A percentile compares a stretch with the other conserved stretches of the same genome.
These are phyloP conservation scores for Xylaria sp. DNA, from an alignment of 2,329 filamentous ascomycete species.

Conservation along the genomic window DNA sequence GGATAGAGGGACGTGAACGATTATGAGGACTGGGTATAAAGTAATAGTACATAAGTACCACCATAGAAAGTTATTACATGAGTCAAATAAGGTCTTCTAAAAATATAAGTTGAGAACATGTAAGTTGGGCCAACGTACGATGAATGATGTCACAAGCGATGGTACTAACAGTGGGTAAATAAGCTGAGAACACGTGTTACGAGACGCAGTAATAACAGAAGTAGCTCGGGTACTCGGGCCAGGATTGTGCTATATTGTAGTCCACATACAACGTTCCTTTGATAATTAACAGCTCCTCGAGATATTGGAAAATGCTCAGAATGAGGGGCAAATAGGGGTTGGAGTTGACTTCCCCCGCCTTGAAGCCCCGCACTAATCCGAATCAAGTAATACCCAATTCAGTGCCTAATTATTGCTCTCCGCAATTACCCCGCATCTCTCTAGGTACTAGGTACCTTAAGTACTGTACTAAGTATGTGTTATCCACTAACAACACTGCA, in stretches of 20 bases:
- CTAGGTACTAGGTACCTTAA: no score
- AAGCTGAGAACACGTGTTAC: not conserved
- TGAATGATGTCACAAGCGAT: not conserved
- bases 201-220: not conserved
- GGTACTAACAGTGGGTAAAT: not conserved
- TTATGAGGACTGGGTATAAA: not conserved
- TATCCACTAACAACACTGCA: no score
- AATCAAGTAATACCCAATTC: not conserved
- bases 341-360: not conserved
- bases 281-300: not conserved
- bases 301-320: not conserved
- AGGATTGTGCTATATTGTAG: not conserved
- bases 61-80: no score
- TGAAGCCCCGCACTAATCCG: not conserved
- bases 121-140: not conserved
- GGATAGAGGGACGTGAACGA: not conserved
- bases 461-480: not conserved
- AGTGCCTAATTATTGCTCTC: not conserved
- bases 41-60: not conserved
- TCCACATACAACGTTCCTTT: not conserved
- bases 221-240: not conserved
- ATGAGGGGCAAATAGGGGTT: not conserved
- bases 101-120: not conserved
- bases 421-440: constrained; percentile 6
- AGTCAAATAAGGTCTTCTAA: not conserved